A percentile compares a stretch with the other conserved stretches of the same genome.
phyloP scores from a whole-genome alignment of 2,329 filamentous ascomycete genomes.

The Proliferodiscus dingleyae region DNA sequence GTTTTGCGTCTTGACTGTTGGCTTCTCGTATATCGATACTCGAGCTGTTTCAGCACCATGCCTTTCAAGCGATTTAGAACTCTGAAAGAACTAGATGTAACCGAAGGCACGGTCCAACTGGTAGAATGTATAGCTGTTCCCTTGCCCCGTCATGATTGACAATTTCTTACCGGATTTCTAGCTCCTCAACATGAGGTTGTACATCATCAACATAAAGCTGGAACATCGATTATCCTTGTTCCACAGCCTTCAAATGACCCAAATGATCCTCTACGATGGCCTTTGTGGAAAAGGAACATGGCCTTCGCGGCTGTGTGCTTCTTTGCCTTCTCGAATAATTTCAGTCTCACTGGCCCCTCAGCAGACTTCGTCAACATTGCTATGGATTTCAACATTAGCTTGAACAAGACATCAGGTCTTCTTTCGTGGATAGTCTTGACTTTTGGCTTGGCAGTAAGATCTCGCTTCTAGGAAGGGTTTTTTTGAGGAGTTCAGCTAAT shows the following conservation, averaged over 20 bases:
- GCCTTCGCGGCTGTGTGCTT: conserved; percentile 38
- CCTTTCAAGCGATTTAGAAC: not conserved
- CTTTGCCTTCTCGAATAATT: conserved; percentile 44
- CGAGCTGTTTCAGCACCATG: not conserved
- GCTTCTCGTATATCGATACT: not conserved
- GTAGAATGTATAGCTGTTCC: too few relatives aligned
- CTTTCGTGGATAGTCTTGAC: conserved; percentile 41
- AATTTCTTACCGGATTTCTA: not conserved
- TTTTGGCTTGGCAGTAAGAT: conserved; percentile 37
- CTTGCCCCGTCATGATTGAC: not conserved
- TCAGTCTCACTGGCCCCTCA: conserved; percentile 39
- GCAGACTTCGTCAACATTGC: conserved; percentile 41
- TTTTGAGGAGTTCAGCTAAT: conserved; percentile 10
- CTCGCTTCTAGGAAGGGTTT: too few relatives aligned
- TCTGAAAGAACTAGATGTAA: conserved; percentile 4
- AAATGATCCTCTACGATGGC: conserved; percentile 45
- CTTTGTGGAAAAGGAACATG: conserved; percentile 40
- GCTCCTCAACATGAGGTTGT: not conserved
- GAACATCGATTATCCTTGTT: conserved; percentile 34
- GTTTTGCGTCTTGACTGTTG: too few relatives aligned
- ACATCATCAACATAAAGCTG: not conserved
- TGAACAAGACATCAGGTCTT: conserved; percentile 39
- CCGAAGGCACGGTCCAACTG: conserved; percentile 3
- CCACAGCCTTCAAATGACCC: conserved; percentile 41
- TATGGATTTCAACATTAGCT: conserved; percentile 39